Base-by-base conservation (phyloP, 768 basidiomycete genomes). In the Macrolepiota dolichaula region DNA sequence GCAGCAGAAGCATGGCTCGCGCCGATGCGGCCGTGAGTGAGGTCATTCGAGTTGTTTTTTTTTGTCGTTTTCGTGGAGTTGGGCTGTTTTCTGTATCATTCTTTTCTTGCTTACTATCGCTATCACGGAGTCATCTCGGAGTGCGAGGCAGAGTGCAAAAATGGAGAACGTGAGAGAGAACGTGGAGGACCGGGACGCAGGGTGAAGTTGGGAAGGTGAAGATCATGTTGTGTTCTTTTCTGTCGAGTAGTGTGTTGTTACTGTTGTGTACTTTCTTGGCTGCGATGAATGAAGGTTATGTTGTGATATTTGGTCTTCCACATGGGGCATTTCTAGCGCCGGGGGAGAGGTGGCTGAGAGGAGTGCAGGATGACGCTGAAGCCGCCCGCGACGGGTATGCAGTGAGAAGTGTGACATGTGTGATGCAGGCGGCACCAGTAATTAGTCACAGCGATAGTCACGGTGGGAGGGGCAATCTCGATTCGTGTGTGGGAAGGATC, bases 1-100 rank as follows among this genome's bases (percentile, higher is more conserved):
- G 88, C 87, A 54, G 96, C 96, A 15, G 94, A 99, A 73, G 86
- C 85, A 62, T 98, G 95, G 94, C 79, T 98, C 66, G 87, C 85
- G 65, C 94, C 94, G 63, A 94, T 94, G 92, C 78, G 92, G 68
- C 92, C 92, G 67, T 93, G 80, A 86, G 51, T 36, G 59, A 53
- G 29, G 35, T 55, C 42, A 47, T 61, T 19, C 37, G 32, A 15
- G 46, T 57, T 27, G 22, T 27, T 17, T 35, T 37, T 46, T 35
- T 60, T 57, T 27, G 22, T 27, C 9, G 22, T 37, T 46, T 35
- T 60, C 22, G 29, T 51, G 50, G 22, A 12, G 38, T 13, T 42
- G 12, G 36, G 50, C 22, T 42, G 13, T 53, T 32, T 42, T 32
- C 12, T 40, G 12, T 51, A 32, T 36, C 35, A 35, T 36, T 3